Conservation (phyloP, 768 basidiomycete genomes). For the Lactarius pseudohatsudake region DNA sequence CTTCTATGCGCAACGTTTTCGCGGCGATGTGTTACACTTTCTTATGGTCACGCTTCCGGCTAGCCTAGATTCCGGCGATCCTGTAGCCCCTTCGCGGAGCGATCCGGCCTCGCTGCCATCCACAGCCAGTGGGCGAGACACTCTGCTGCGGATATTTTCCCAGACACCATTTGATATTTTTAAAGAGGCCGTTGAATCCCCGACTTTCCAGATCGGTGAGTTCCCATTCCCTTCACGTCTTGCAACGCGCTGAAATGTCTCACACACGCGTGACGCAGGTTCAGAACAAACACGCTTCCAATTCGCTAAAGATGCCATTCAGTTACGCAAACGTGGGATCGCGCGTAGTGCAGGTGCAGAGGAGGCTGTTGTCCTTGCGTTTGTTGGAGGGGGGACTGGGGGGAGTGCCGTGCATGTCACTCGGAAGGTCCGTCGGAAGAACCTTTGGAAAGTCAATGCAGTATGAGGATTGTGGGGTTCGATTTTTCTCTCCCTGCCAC, state of each 20-base stretch:
- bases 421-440: constrained; percentile 62
- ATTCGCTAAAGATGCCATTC: constrained; percentile 89
- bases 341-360: constrained; percentile 69
- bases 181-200: constrained; percentile 77
- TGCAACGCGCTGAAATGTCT: constrained; percentile 7
- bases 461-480: constrained; percentile 13
- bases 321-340: constrained; percentile 75
- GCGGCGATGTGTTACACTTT: constrained; percentile 77
- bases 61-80: constrained; percentile 51
- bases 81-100: constrained; percentile 31
- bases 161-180: constrained; percentile 86
- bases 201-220: constrained; percentile 76
- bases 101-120: constrained; percentile 39
- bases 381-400: constrained; percentile 67
- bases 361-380: constrained; percentile 91
- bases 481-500: neutral
- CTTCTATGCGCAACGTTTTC: constrained; percentile 70
- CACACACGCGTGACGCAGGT: constrained; percentile 40
- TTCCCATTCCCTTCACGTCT: constrained; percentile 9
- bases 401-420: constrained; percentile 84
- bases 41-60: constrained; percentile 73
- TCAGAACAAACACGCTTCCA: constrained; percentile 86
- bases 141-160: constrained; percentile 71
- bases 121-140: constrained; percentile 57
- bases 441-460: constrained; percentile 44